Evolutionary conservation across 2,329 filamentous ascomycete species (phyloP).

Genomic region (Achaetomium macrosporum): DNA sequence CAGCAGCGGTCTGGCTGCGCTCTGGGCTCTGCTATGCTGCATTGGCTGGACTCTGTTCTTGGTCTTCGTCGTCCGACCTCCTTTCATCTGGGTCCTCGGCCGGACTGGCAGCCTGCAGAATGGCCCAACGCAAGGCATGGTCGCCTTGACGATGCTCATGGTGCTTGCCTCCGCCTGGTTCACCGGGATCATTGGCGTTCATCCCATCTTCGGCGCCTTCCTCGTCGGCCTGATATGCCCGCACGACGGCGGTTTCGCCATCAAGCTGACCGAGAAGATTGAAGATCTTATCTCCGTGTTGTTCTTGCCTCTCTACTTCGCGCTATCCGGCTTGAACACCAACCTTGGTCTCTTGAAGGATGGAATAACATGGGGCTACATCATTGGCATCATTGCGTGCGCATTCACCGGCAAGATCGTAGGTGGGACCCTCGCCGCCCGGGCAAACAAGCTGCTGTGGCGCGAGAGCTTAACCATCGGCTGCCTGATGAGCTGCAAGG

Average conservation of each 20-base stretch:
- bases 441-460: slow-evolving; percentile 74
- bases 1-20: slow-evolving; percentile 69
- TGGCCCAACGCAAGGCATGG: slow-evolving; percentile 78
- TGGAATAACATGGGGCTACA: slow-evolving; percentile 84
- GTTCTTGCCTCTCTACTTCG: slow-evolving; percentile 89
- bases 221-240: slow-evolving; percentile 84
- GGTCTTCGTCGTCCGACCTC: slow-evolving; percentile 64
- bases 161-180: slow-evolving; percentile 78
- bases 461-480: slow-evolving; percentile 85
- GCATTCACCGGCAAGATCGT: slow-evolving; percentile 82
- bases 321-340: slow-evolving; percentile 82
- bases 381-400: slow-evolving; percentile 72
- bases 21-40: slow-evolving; percentile 75
- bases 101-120: slow-evolving; percentile 75
- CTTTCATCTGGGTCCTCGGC: slow-evolving; percentile 67
- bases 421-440: slow-evolving; percentile 74
- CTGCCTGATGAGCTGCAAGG: slow-evolving; percentile 92
- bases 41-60: slow-evolving; percentile 73
- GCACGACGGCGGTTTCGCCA: slow-evolving; percentile 82
- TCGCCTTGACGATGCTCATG: slow-evolving; percentile 75
- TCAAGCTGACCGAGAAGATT: slow-evolving; percentile 88
- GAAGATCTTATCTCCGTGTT: slow-evolving; percentile 83
- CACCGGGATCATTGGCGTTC: slow-evolving; percentile 81
- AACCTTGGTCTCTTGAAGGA: slow-evolving; percentile 77
- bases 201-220: slow-evolving; percentile 92